A percentile compares a stretch with the other conserved stretches of the same genome.
These are phyloP conservation scores for Oenanthe javanica DNA, from an alignment of 140 eudicot species.

Conservation along the genomic window DNA sequence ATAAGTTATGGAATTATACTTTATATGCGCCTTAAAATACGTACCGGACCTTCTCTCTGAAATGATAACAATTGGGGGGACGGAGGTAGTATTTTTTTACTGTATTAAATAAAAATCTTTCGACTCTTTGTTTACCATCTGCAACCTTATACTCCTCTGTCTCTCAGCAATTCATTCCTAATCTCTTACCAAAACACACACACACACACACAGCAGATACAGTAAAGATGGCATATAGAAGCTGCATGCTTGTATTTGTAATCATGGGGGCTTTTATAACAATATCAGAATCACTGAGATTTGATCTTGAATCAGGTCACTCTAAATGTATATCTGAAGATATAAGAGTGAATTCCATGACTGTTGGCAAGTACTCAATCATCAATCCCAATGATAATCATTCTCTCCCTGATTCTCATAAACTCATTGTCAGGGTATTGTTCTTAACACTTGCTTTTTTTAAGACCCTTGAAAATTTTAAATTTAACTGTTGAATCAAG, in stretches of 20 bases:
- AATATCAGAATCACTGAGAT: not conserved
- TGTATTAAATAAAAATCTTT: not conserved
- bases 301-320: slow-evolving; percentile 2
- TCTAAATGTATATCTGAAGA: not conserved
- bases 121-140: not conserved
- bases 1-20: no score
- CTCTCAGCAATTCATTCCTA: not conserved
- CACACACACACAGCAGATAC: not conserved
- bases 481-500: not conserved
- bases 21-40: no score
- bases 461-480: not conserved
- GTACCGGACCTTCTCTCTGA: no score
- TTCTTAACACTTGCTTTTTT: not conserved
- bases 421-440: not conserved
- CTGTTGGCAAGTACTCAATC: slow-evolving; percentile 2
- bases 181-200: not conserved
- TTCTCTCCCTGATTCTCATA: slow-evolving; percentile 2
- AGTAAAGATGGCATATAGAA: not conserved
- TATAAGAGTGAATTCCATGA: not conserved
- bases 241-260: not conserved
- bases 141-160: not conserved
- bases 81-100: no score
- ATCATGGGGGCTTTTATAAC: not conserved
- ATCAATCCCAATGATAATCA: slow-evolving; percentile 1
- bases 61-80: no score